These are phyloP conservation scores for Linaria vulgaris DNA, from an alignment of 257 asterid species.

Conservation along the genomic window DNA sequence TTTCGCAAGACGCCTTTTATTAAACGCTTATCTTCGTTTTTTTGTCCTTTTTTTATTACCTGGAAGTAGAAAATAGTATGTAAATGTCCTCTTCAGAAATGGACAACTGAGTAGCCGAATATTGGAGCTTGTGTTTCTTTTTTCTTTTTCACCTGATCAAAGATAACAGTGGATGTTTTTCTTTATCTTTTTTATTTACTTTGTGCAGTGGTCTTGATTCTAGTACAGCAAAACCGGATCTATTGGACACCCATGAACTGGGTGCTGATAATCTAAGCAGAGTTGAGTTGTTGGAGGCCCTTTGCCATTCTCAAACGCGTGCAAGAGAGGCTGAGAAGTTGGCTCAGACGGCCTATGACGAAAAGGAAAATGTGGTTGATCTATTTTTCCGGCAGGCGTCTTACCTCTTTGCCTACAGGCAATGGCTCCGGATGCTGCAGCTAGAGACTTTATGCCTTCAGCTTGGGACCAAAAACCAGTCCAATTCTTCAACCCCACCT, in stretches of 20 bases:
- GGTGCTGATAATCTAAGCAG: slow-evolving; percentile 38
- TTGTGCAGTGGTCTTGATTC: slow-evolving; percentile 29
- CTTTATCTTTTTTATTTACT: slow-evolving; percentile 18
- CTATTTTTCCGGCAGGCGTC: slow-evolving; percentile 64
- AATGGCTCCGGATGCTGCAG: slow-evolving; percentile 63
- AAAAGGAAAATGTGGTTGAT: slow-evolving; percentile 50
- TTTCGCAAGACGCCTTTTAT: neutral
- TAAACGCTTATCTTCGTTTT: too few species aligned
- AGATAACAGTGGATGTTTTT: neutral
- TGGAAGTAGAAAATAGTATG: too few species aligned
- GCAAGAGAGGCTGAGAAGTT: slow-evolving; percentile 69
- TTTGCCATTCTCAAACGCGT: slow-evolving; percentile 74
- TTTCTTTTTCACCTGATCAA: neutral
- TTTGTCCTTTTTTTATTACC: neutral
- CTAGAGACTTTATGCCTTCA: slow-evolving; percentile 58
- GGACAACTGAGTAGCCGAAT: neutral
- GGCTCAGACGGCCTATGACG: slow-evolving; percentile 62
- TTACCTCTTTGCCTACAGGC: slow-evolving; percentile 61
- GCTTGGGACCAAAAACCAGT: slow-evolving; percentile 36
- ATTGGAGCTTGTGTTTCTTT: neutral
- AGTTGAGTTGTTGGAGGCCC: slow-evolving; percentile 55
- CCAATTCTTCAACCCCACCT: slow-evolving; percentile 19
- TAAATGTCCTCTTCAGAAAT: too few species aligned
- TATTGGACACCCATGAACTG: slow-evolving; percentile 26
- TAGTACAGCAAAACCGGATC: slow-evolving; percentile 27